Percentiles rank a stretch among this genome's conserved stretches.
phyloP scores from a whole-genome alignment of 2,329 filamentous ascomycete species.

The Trichophyton equinum region DNA sequence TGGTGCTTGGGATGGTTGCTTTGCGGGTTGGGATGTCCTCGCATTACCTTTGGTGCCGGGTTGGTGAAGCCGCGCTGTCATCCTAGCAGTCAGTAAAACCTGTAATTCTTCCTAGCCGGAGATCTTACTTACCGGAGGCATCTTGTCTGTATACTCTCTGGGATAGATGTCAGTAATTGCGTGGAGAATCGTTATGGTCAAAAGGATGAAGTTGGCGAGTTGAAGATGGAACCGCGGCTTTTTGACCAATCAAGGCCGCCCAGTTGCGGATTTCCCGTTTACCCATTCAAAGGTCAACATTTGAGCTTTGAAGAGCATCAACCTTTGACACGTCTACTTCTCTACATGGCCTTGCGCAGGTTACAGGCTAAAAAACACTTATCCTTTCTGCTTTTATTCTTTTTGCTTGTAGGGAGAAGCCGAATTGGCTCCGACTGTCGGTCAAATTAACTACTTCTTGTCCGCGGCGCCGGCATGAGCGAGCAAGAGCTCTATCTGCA shows the following conservation, averaged over 20 bases:
- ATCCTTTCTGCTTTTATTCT: too few species aligned
- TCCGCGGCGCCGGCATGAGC: conserved; percentile 1
- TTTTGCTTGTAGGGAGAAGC: too few species aligned
- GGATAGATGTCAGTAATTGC: not conserved
- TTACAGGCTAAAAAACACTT: too few species aligned
- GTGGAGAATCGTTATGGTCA: not conserved
- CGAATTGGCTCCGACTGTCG: too few species aligned
- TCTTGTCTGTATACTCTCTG: not conserved
- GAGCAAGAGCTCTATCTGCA: conserved; percentile 37
- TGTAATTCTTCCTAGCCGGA: not conserved
- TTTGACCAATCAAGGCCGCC: too few species aligned
- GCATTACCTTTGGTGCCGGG: conserved; percentile 33
- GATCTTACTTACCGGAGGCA: not conserved
- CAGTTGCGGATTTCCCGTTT: too few species aligned
- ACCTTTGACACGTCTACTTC: too few species aligned
- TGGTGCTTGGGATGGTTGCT: not conserved
- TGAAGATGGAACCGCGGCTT: not conserved
- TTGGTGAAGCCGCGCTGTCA: conserved; percentile 37
- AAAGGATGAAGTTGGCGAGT: not conserved
- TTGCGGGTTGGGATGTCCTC: not conserved
- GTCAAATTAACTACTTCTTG: too few species aligned
- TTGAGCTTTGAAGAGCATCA: too few species aligned
- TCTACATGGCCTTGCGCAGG: too few species aligned
- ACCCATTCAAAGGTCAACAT: too few species aligned
- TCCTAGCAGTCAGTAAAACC: not conserved